phyloP scores from a whole-genome alignment of 2,329 filamentous ascomycete genomes.

The Cryphonectria carpinicola region DNA sequence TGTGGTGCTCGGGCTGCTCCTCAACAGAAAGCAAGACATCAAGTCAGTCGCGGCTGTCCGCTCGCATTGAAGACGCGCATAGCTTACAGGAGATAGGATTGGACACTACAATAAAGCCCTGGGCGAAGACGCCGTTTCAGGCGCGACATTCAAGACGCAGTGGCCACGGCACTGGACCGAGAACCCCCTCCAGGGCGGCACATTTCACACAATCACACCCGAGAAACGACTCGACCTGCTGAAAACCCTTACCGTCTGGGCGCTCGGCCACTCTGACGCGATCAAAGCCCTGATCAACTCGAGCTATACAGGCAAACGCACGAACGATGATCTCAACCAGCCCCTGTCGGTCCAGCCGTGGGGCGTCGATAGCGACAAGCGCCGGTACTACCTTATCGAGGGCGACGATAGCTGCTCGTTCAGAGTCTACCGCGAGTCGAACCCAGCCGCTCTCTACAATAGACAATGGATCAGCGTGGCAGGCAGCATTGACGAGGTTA shows the following conservation, averaged over 20 bases:
- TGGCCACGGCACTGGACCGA: conserved; percentile 86
- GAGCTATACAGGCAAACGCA: conserved; percentile 84
- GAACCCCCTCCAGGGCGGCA: conserved; percentile 81
- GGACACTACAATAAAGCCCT: conserved; percentile 92
- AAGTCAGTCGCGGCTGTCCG: conserved; percentile 67
- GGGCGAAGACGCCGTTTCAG: conserved; percentile 79
- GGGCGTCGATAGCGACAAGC: conserved; percentile 83
- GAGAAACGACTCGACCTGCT: conserved; percentile 83
- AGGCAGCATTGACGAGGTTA: conserved; percentile 85
- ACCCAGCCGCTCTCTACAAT: conserved; percentile 70
- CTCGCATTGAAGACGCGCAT: conserved; percentile 14
- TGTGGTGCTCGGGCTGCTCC: conserved; percentile 80
- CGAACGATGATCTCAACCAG: conserved; percentile 80
- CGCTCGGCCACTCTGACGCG: conserved; percentile 83
- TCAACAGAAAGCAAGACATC: conserved; percentile 98
- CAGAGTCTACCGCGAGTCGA: conserved; percentile 91
- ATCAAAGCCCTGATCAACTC: conserved; percentile 82
- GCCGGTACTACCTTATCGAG: conserved; percentile 92
- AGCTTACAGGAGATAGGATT: conserved; percentile 59
- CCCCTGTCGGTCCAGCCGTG: conserved; percentile 80
- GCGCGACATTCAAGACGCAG: conserved; percentile 73
- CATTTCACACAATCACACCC: conserved; percentile 81
- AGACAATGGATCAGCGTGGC: conserved; percentile 92
- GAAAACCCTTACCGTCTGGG: conserved; percentile 84
- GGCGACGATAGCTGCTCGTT: conserved; percentile 94